A percentile compares a stretch with the other conserved stretches of the same genome.
These are phyloP conservation scores for Trametes cubensis DNA, from an alignment of 768 basidiomycete genomes.

Conservation along the genomic window DNA sequence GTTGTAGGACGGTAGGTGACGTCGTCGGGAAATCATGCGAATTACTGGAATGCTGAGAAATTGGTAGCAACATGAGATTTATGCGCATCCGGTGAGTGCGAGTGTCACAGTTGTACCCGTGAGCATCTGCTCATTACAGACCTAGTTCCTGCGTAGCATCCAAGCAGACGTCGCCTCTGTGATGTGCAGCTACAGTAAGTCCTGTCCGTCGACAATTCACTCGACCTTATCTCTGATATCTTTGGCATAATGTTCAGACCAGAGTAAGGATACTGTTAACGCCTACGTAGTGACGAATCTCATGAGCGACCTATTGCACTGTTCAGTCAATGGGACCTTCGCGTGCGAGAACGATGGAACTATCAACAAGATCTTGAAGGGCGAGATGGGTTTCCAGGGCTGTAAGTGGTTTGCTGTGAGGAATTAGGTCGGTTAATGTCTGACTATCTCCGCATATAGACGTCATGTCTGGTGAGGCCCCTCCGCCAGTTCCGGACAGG, in stretches of 20 bases:
- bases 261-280: conserved; percentile 27
- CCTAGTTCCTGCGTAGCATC: conserved; percentile 60
- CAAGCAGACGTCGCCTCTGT: conserved; percentile 73
- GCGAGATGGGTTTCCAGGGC: conserved; percentile 48
- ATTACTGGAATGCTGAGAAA: no score
- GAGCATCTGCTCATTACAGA: not conserved
- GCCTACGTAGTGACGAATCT: no score
- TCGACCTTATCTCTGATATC: not conserved
- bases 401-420: conserved; percentile 22
- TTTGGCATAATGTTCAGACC: not conserved
- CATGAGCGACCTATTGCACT: not conserved
- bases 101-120: no score
- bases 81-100: conserved; percentile 51
- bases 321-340: conserved; percentile 65
- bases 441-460: conserved; percentile 18
- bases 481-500: no score
- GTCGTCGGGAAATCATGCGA: no score
- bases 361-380: conserved; percentile 53
- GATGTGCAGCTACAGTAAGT: conserved; percentile 75
- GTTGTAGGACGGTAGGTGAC: conserved; percentile 20
- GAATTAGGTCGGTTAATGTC: not conserved
- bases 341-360: conserved; percentile 74
- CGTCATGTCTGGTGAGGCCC: conserved; percentile 31
- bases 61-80: conserved; percentile 63
- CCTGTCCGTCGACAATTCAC: not conserved